Evolutionary conservation across 805 yeast species (phyloP), one percentile per base, ranked within the genome.

Genomic region (Barnettozyma botsteinii): DNA sequence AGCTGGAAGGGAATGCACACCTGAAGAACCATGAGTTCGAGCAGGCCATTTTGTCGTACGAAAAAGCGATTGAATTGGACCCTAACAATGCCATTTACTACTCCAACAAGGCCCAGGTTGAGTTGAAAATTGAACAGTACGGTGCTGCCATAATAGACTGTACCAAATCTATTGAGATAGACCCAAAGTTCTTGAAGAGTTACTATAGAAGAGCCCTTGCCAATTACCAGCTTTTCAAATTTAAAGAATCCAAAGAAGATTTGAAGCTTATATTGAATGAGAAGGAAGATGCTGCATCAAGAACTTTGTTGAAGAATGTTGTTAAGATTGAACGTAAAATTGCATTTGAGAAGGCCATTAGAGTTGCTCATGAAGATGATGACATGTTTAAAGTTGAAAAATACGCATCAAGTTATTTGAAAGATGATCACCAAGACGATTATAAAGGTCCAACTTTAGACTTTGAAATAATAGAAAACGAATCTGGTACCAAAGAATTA

Each of bases 31-130:
- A 86, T 29, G 67, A 78, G 48, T 81, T 66, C 49, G 69, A 67
- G 5, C 67, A 69, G 25, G 96, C 97, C 7, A 65, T 80, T n/a
- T 79, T 72, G 10, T 57, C 69, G 4, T 91, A 93, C 60, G 73
- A 91, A 1, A 59, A 70, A 45, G 97, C 96, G 8, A 82, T 91
- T 26, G 81, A 70, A 22, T 48, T 81, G 12, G 81, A 81, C 49
- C 60, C 71, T 11, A 12, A 26, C 11, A 79, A 80, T 37, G 76
- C 85, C 2, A 71, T 80, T 24, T 78, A 81, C 47, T 86, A 69
- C 56, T 81, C 96, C 9, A 91, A 91, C 62, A 71, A 96, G 48
- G 96, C 98, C 0, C 88, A 87, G 58, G 95, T 87, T 1, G 81
- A 88, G 50, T 77, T 91, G 55, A 85, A 87, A 53, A 60, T 80